Evolutionary conservation across 208 protist species (phyloP), one percentile per base, ranked within the genome.

Genomic region (Herpetomonas tarakana): DNA sequence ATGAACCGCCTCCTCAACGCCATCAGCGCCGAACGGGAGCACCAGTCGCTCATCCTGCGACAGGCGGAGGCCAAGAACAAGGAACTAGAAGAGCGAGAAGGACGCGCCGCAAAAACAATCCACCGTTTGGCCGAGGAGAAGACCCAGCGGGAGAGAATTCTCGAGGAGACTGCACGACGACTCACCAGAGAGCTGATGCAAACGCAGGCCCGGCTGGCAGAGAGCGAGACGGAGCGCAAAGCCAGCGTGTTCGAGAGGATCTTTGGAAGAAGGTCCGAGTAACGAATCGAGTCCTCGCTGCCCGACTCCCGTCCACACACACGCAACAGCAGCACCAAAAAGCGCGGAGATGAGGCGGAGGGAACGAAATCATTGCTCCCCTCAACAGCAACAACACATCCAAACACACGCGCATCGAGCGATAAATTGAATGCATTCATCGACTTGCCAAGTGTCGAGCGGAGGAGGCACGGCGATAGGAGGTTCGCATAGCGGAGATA

Each of bases 161-260:
- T 87, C 26, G 81, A 93, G 59, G 83, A 93, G 61, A 65, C 73
- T 12, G 68, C 86, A 19, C 80, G 81, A 19, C 65, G 65, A 25
- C 70, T 74, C 2, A 83, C 83, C 35, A 68, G 71, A 2, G 76
- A 85, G 56, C 61, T 93, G 21, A 83, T 91, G 78, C 78, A 90
- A 27, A 39, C 62, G 52, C 78, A 91, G 64, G 76, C 73, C 1
- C 57, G 65, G n/a, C 51, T 83, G 44, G 74, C 77, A 4, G 59
- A 71, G n/a, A 47, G 53, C 65, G 64, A 88, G 54, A 19, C 62
- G 14, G 76, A 76, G 54, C 55, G 62, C 31, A 57, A 71, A 49
- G 52, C 55, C 25, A 74, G 78, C 24, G 49, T 81, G 0, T 67
- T 91, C 21, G 74, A 87, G 25, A 59, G 77, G 19, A 44, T 66